Evolutionary conservation across 805 yeast species (phyloP).

Genomic region (Metschnikowia continentalis): DNA sequence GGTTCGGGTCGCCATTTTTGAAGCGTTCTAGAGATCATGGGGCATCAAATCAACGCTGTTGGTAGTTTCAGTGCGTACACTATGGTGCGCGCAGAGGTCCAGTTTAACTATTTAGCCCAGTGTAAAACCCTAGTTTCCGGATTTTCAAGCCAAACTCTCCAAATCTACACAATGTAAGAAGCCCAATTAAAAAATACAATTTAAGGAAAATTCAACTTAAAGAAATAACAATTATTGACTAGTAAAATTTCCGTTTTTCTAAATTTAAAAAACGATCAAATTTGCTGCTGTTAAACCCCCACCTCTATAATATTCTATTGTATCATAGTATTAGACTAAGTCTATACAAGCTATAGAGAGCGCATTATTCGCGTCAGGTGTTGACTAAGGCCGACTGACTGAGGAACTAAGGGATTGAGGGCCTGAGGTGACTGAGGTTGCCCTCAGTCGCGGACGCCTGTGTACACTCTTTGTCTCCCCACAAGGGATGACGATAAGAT

Average conservation of each 20-base stretch:
- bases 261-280: no score
- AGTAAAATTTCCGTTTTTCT: no score
- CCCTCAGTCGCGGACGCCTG: constrained; percentile 1
- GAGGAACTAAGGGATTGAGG: no score
- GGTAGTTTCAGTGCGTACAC: not conserved
- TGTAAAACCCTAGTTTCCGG: not conserved
- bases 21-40: constrained; percentile 15
- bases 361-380: not conserved
- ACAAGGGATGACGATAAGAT: constrained; percentile 17
- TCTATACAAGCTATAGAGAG: no score
- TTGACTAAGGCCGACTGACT: no score
- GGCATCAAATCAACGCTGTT: not conserved
- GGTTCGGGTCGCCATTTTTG: constrained; percentile 16
- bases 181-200: no score
- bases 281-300: no score
- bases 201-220: no score
- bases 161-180: not conserved
- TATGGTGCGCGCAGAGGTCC: not conserved
- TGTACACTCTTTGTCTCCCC: constrained; percentile 13
- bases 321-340: no score
- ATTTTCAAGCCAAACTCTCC: not conserved
- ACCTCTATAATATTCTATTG: no score
- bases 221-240: no score
- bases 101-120: not conserved
- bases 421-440: not conserved